Evolutionary conservation across 768 basidiomycete genomes (phyloP), one percentile per base, ranked within the genome.

Genomic region (Lactifluus echinatus): DNA sequence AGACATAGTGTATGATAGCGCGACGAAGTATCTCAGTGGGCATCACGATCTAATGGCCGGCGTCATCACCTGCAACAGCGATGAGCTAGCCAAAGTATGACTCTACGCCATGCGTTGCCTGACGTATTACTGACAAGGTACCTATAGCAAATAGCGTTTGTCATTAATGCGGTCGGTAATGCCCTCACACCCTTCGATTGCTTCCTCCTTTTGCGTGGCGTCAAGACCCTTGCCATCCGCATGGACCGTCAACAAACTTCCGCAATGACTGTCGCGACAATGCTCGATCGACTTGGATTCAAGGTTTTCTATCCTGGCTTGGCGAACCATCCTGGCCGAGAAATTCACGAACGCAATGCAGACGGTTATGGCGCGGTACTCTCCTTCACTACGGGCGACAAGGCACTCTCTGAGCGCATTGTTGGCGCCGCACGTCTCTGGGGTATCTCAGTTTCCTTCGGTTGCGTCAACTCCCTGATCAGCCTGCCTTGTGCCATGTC

Each of bases 41-140:
- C 96, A 99, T 67, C 96, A 99, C 72, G 96, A 99, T 69, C 83
- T 99, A 62, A 99, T 99, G 96, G 95, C 96, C 0, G 96, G 96
- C 57, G 84, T 91, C 44, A 88, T 98, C 62, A 85, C 84, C 26
- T 96, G 93, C 73, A 89, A 93, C 73, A 76, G 89, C 50, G 92
- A 94, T 55, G 93, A 96, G 64, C 66, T 97, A 49, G 89, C 88
- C 57, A 88, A 94, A 79, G 87, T 87, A 60, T 34, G 73, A 63
- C 23, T 8, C 19, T 36, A n/a, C 34, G 61, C 40, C 12, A 55
- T 59, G 50, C 62, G 61, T 49, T 57, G 34, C 36, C 10, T 26
- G 34, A 17, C 40, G 29, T 26, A 47, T 24, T n/a, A 11, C 42
- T 17, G n/a, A 36, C 23, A n/a, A 14, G 12, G 5, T 55, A 11